These are phyloP conservation scores for Amyloporia xantha DNA, from an alignment of 768 basidiomycete species.

Conservation along the genomic window DNA sequence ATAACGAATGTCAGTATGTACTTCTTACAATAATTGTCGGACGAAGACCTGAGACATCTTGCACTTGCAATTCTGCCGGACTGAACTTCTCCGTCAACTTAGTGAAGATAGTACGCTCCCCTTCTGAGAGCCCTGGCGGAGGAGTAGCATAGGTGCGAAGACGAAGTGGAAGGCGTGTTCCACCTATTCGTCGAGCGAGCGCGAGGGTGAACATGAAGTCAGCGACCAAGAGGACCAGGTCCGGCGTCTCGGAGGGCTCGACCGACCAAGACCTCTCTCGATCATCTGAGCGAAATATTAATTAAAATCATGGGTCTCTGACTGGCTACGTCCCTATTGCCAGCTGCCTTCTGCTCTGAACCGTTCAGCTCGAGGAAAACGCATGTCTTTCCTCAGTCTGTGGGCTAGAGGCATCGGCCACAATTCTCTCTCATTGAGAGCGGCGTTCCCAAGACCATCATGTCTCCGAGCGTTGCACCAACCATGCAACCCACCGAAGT, in stretches of 20 bases:
- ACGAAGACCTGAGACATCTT: slow-evolving; percentile 92
- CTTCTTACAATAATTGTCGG: not conserved
- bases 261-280: no score
- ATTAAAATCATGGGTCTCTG: no score
- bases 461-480: slow-evolving; percentile 2
- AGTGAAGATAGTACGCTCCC: slow-evolving; percentile 62
- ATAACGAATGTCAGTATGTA: not conserved
- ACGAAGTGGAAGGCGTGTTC: slow-evolving; percentile 4
- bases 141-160: slow-evolving; percentile 14
- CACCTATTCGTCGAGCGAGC: slow-evolving; percentile 16
- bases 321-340: not conserved
- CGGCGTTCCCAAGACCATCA: not conserved
- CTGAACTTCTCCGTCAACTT: slow-evolving; percentile 72
- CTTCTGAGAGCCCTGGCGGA: slow-evolving; percentile 34
- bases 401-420: slow-evolving; percentile 5
- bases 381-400: not conserved
- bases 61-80: slow-evolving; percentile 78
- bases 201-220: slow-evolving; percentile 20
- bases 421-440: not conserved
- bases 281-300: no score
- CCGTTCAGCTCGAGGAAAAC: not conserved
- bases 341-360: not conserved
- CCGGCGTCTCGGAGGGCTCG: slow-evolving; percentile 1
- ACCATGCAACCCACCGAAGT: not conserved
- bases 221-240: not conserved